A percentile compares a stretch with the other conserved stretches of the same genome.
Conservation (phyloP, 2,329 filamentous ascomycete genomes). For the Madurella mycetomatis region DNA sequence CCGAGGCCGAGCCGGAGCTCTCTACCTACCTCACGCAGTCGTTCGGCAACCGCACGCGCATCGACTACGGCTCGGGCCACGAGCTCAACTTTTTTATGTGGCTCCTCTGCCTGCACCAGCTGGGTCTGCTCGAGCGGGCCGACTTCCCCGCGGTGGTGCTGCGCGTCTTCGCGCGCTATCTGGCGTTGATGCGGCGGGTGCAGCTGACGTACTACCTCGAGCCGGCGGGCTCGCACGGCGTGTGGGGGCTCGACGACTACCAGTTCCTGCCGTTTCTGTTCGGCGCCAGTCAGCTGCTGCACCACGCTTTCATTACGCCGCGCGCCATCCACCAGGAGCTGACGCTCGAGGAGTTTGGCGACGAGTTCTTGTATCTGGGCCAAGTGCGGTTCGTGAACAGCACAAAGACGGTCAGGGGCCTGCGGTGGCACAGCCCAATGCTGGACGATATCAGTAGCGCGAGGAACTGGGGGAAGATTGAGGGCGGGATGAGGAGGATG, state of each 20-base stretch:
- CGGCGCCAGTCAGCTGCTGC: conserved; percentile 81
- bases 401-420: conserved; percentile 90
- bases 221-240: conserved; percentile 91
- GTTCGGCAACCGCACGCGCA: conserved; percentile 79
- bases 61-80: conserved; percentile 96
- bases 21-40: conserved; percentile 76
- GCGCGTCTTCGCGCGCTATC: conserved; percentile 74
- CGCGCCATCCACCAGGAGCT: conserved; percentile 82
- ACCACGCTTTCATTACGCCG: conserved; percentile 76
- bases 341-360: conserved; percentile 77
- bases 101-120: conserved; percentile 88
- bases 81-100: conserved; percentile 97
- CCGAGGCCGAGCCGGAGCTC: conserved; percentile 51
- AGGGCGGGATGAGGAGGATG: conserved; percentile 94
- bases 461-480: conserved; percentile 86
- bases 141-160: conserved; percentile 75
- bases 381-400: conserved; percentile 93
- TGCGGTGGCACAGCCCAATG: conserved; percentile 98
- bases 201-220: conserved; percentile 95
- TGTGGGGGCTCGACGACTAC: conserved; percentile 97
- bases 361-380: conserved; percentile 84
- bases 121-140: conserved; percentile 56
- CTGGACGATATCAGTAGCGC: conserved; percentile 93
- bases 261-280: conserved; percentile 96
- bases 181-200: conserved; percentile 78